These are phyloP conservation scores for Phytopythium sindhum DNA, from an alignment of 352 stramenopile species.

Conservation along the genomic window DNA sequence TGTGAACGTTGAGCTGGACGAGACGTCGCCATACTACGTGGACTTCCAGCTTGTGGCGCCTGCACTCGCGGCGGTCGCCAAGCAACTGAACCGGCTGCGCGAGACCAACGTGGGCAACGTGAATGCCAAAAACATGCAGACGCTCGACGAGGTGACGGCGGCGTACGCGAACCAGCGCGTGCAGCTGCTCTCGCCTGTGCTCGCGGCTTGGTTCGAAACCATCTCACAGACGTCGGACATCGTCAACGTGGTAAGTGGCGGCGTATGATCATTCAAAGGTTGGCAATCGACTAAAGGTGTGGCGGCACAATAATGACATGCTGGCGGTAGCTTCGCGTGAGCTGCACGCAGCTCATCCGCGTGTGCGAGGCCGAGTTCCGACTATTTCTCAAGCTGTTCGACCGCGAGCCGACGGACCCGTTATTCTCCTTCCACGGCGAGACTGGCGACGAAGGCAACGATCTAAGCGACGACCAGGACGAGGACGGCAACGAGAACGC, in stretches of 20 bases:
- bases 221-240: conserved; percentile 62
- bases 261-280: background rate
- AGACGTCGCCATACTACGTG: conserved; percentile 74
- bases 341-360: conserved; percentile 57
- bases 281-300: background rate
- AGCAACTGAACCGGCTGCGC: conserved; percentile 54
- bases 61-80: conserved; percentile 48
- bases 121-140: conserved; percentile 36
- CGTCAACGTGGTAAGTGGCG: conserved; percentile 45
- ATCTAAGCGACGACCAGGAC: conserved; percentile 23
- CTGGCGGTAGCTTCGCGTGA: conserved; percentile 47
- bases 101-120: conserved; percentile 24
- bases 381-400: conserved; percentile 73
- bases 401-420: conserved; percentile 46
- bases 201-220: conserved; percentile 45
- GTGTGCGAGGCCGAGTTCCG: conserved; percentile 76
- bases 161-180: conserved; percentile 60
- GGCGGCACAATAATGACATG: background rate
- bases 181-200: conserved; percentile 47
- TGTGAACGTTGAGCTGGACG: conserved; percentile 41
- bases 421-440: conserved; percentile 36
- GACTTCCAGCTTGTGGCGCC: conserved; percentile 73
- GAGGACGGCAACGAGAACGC: conserved; percentile 49
- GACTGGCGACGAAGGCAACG: conserved; percentile 14
- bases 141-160: conserved; percentile 49